Base-by-base conservation (phyloP, 225 moss, liverwort and hornwort species). In the Sphagnum tenellum region DNA sequence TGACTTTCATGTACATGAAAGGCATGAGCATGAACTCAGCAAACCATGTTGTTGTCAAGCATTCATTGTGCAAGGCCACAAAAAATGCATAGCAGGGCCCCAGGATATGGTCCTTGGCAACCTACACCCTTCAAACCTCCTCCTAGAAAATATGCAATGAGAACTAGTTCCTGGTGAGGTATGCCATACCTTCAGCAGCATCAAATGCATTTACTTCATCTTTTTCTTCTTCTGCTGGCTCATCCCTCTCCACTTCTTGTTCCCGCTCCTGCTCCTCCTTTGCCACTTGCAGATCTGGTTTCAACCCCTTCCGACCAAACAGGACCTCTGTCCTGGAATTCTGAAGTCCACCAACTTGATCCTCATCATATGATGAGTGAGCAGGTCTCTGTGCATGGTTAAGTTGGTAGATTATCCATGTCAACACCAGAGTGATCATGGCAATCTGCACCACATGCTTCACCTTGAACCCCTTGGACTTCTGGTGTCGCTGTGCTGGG, bases 391-490 rank as follows among this genome's bases (percentile, higher is more conserved):
- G 69, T 12, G 63, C 8, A 45, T 62, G 79, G 29, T 64, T 79
- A 45, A 79, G 44, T 66, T 79, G 74, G 63, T 79, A 75, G 62
- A 65, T 58, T 66, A 75, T 57, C 79, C 79, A 79, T n/a, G 79
- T 75, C 69, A 75, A 62, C 56, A 79, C 72, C 56, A 72, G 63
- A 3, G 63, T 66, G 4, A 72, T 48, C 48, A 79, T 66, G 8
- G 50, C 69, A 55, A 75, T 72, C 69, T 79, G 79, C 46, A 79
- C 63, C 47, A 79, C 69, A 69, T 79, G 79, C 61, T 79, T 79
- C 55, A 79, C 79, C 69, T 79, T 79, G 55, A 79, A 45, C 45
- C 72, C 75, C 49, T 75, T 75, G 59, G 69, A 58, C 63, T 72
- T 69, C 48, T 69, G 75, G 69, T 75, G 72, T 58, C 75, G 79